Evolutionary conservation across 1,139 yeast species (phyloP).

Genomic region (Debaryomyces nepalensis): DNA sequence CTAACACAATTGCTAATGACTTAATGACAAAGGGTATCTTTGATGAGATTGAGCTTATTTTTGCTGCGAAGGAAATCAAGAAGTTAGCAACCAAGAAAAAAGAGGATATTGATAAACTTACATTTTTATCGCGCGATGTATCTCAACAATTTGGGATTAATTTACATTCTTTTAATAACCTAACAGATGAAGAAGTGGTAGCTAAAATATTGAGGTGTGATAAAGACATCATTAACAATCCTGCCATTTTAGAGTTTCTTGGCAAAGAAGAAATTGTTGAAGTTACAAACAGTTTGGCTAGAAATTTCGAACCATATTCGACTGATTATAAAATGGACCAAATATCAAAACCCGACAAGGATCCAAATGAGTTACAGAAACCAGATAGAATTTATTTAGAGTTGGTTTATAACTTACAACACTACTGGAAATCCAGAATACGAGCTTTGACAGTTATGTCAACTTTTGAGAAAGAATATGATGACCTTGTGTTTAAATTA

Average conservation of each 20-base stretch:
- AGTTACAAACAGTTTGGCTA: constrained; percentile 63
- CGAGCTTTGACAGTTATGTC: constrained; percentile 67
- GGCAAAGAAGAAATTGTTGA: constrained; percentile 71
- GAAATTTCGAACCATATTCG: constrained; percentile 70
- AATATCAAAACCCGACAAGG: constrained; percentile 66
- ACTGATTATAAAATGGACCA: constrained; percentile 55
- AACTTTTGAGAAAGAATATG: constrained; percentile 70
- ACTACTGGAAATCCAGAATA: constrained; percentile 81
- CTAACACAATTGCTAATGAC: constrained; percentile 57
- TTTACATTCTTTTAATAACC: constrained; percentile 60
- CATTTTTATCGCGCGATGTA: constrained; percentile 69
- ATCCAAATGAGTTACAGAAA: constrained; percentile 72
- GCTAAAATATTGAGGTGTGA: constrained; percentile 67
- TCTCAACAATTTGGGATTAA: constrained; percentile 83
- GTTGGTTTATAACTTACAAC: constrained; percentile 72
- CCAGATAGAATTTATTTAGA: constrained; percentile 78
- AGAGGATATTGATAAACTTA: constrained; percentile 54
- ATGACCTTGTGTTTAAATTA: constrained; percentile 63
- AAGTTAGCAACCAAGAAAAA: constrained; percentile 53
- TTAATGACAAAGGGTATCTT: constrained; percentile 71
- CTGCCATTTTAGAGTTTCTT: constrained; percentile 73
- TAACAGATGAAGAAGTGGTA: constrained; percentile 61
- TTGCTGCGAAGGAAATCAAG: constrained; percentile 80
- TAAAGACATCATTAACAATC: constrained; percentile 53
- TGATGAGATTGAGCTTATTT: constrained; percentile 72